Percentiles rank a stretch among this genome's conserved stretches.
These are phyloP conservation scores for Sporobolomyces phaffii DNA, from an alignment of 768 basidiomycete species.

Conservation along the genomic window DNA sequence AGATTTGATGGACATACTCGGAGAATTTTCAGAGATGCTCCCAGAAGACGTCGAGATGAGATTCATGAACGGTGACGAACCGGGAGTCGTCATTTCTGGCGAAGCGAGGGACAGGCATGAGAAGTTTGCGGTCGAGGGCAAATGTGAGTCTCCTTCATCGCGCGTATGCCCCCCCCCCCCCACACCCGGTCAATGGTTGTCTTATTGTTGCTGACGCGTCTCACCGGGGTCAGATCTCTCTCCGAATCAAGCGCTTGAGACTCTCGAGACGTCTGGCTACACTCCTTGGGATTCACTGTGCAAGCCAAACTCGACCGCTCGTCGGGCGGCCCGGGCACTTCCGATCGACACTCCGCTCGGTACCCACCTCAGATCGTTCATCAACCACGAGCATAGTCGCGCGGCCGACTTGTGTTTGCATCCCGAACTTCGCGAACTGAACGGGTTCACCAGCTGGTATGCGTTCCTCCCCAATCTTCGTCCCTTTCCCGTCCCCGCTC, in stretches of 20 bases:
- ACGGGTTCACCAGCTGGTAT: conserved; percentile 44
- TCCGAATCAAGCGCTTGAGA: background rate
- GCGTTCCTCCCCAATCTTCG: background rate
- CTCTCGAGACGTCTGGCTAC: conserved; percentile 13
- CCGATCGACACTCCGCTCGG: conserved; percentile 12
- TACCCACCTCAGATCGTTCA: conserved; percentile 29
- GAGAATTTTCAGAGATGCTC: conserved; percentile 18
- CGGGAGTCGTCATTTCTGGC: conserved; percentile 31
- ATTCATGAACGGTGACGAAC: conserved; percentile 32
- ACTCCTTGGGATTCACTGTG: conserved; percentile 38
- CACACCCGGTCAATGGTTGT: no score
- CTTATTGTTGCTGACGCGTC: no score
- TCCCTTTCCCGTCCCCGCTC: background rate
- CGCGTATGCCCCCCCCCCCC: no score
- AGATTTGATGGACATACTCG: conserved; percentile 26
- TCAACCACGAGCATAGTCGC: conserved; percentile 42
- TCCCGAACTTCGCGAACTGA: conserved; percentile 41
- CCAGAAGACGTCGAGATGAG: conserved; percentile 16
- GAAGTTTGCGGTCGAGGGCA: conserved; percentile 1
- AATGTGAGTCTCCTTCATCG: conserved; percentile 18
- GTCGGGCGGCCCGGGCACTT: background rate
- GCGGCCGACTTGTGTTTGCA: conserved; percentile 46
- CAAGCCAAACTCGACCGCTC: conserved; percentile 33
- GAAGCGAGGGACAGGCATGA: conserved; percentile 18
- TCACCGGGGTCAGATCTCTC: conserved; percentile 14